A percentile compares a stretch with the other conserved stretches of the same genome.
These are phyloP conservation scores for Bolboschoenus planiculmis DNA, from an alignment of 176 grass and related monocot genomes.

Conservation along the genomic window DNA sequence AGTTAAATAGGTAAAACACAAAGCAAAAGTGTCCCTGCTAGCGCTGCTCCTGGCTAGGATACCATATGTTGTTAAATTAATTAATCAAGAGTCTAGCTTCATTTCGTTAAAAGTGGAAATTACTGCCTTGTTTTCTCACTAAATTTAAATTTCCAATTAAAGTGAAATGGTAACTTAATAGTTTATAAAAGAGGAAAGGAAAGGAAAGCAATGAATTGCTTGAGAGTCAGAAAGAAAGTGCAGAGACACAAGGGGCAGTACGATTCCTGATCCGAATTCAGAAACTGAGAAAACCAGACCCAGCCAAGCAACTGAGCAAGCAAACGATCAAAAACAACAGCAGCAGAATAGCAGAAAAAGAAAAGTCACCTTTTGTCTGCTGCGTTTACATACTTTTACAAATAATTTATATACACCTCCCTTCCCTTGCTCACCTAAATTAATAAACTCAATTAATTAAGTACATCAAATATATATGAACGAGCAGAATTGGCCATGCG, in stretches of 20 bases:
- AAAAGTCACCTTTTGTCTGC: slow-evolving; percentile 5
- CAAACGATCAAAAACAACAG: slow-evolving; percentile 13
- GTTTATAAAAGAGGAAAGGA: too few species aligned
- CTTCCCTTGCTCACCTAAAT: not conserved
- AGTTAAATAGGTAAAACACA: not conserved
- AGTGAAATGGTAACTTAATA: slow-evolving; percentile 14
- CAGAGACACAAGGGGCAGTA: not conserved
- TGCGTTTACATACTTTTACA: too few species aligned
- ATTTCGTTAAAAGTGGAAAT: not conserved
- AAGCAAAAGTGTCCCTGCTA: not conserved
- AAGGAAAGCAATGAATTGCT: slow-evolving; percentile 9
- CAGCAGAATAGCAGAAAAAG: not conserved
- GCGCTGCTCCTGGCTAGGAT: too few species aligned
- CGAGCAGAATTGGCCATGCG: not conserved
- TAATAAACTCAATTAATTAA: too few species aligned
- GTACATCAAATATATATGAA: too few species aligned
- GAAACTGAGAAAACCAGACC: not conserved
- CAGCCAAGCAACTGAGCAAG: slow-evolving; percentile 6
- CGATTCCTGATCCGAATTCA: slow-evolving; percentile 17
- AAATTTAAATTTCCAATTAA: not conserved
- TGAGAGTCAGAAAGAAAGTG: not conserved
- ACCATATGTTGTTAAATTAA: too few species aligned
- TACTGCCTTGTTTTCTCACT: not conserved
- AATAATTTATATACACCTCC: too few species aligned
- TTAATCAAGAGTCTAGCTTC: too few species aligned